phyloP scores from a whole-genome alignment of 441 rosid genomes.

The Omphalea diandra region DNA sequence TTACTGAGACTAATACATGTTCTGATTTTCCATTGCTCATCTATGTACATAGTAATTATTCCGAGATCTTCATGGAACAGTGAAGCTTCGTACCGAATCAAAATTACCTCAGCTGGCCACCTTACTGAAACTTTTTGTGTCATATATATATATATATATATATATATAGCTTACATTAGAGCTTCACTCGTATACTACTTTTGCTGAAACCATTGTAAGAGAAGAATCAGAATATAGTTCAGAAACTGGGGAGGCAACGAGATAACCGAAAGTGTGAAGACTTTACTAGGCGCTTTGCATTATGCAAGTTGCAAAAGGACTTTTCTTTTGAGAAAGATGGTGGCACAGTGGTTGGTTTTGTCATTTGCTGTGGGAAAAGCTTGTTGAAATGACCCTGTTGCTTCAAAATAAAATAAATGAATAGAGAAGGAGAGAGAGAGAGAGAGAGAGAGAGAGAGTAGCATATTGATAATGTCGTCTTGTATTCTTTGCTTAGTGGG shows the following conservation, averaged over 20 bases:
- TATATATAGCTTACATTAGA: slow-evolving; percentile 8
- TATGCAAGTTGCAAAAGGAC: slow-evolving; percentile 39
- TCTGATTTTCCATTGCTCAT: slow-evolving; percentile 6
- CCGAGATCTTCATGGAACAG: slow-evolving; percentile 30
- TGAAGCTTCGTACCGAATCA: slow-evolving; percentile 30
- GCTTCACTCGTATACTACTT: slow-evolving; percentile 8
- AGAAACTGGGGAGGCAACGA: slow-evolving; percentile 21
- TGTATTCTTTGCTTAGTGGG: slow-evolving; percentile 19
- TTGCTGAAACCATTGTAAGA: slow-evolving; percentile 16
- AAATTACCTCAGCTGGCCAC: slow-evolving; percentile 22
- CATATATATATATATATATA: too few relatives aligned
- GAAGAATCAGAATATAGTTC: slow-evolving; percentile 46
- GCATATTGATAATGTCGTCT: slow-evolving; percentile 4
- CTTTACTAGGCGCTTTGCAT: slow-evolving; percentile 25
- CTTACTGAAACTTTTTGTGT: too few relatives aligned
- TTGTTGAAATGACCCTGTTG: slow-evolving; percentile 21
- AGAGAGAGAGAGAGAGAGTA: too few relatives aligned
- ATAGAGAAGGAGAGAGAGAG: too few relatives aligned
- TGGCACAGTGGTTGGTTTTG: slow-evolving; percentile 33
- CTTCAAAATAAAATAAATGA: background rate
- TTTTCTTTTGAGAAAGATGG: slow-evolving; percentile 24
- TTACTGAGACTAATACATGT: slow-evolving; percentile 19
- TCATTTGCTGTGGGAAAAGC: slow-evolving; percentile 27
- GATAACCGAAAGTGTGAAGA: slow-evolving; percentile 40
- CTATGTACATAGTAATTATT: slow-evolving; percentile 15